Evolutionary conservation across 2,329 filamentous ascomycete species (phyloP), one percentile per base, ranked within the genome.

Genomic region (Cordyceps javanica): DNA sequence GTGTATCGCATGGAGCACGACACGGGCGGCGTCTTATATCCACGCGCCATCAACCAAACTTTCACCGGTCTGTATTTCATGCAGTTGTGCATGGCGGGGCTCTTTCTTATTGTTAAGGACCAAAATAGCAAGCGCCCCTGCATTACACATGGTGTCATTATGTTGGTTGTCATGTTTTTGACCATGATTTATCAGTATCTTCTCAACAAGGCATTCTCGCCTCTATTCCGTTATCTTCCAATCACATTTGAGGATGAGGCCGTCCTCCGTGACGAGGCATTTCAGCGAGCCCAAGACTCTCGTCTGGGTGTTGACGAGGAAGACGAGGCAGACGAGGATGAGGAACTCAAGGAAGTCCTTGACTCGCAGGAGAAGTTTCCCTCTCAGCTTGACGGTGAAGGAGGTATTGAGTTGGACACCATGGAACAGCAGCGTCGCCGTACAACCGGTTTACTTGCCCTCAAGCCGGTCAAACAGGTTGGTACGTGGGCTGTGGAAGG

Each of bases 221-320:
- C 94, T 3, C 79, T 99, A 10, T 87, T 96, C 68, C 84, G 88
- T 39, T 96, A 96, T 66, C 77, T 99, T 3, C 94, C 94, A 0
- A 95, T 97, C 62, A 97, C 93, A 0, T 85, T 97, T 57, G 94
- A 99, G 70, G 94, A 97, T 62, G 93, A 97, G 68, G 94, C 94
- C 3, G 90, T 94, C 0, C 76, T 90, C n/a, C 87, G 93, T 7
- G 94, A 99, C 64, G 85, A 93, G 66, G 90, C 89, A 39, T 99
- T 97, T 68, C 87, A 91, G 64, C 80, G 88, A 48, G 87, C 87
- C 3, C 91, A 95, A 68, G 85, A 87, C 58, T 78, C 78, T 23
- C 86, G 88, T 9, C 82, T 92, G 58, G 86, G 87, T 0, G 70
- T 89, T 7, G 75, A 81, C 0, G 75, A 81, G 0, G 79, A 82